phyloP scores from a whole-genome alignment of 371 early-diverging fungal genomes.

The Nosema bombycis region DNA sequence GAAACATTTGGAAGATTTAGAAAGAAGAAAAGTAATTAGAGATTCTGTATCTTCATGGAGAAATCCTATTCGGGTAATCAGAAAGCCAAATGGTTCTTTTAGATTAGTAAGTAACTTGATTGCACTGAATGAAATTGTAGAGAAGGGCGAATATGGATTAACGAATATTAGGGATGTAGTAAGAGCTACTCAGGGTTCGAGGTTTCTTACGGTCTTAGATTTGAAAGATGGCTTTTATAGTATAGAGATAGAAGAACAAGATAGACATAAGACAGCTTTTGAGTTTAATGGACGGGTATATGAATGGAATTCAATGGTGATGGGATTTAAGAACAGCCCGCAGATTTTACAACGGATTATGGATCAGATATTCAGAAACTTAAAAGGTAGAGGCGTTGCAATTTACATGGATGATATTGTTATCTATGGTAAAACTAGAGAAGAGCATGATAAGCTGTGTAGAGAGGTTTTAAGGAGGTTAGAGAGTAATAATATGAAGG shows the following conservation, averaged over 20 bases:
- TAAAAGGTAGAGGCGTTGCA: background rate
- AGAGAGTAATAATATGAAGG: conserved; percentile 8
- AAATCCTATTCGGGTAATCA: conserved; percentile 26
- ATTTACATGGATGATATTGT: conserved; percentile 45
- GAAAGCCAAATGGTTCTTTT: conserved; percentile 56
- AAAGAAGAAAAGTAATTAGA: conserved; percentile 8
- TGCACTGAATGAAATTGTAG: conserved; percentile 25
- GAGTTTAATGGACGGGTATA: conserved; percentile 25
- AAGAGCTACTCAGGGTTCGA: conserved; percentile 17
- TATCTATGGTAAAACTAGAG: conserved; percentile 10
- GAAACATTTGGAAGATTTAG: conserved; percentile 7
- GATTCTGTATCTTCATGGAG: background rate
- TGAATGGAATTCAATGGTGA: conserved; percentile 46
- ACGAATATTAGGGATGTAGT: conserved; percentile 34
- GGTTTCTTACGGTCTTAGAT: conserved; percentile 27
- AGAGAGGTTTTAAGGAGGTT: conserved; percentile 26
- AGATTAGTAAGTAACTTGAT: conserved; percentile 34
- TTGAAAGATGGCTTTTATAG: conserved; percentile 12
- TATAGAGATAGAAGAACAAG: conserved; percentile 23
- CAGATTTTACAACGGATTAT: conserved; percentile 49
- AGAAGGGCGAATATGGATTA: conserved; percentile 23
- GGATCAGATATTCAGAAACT: conserved; percentile 44
- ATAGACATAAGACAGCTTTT: conserved; percentile 19
- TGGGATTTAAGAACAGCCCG: conserved; percentile 49
- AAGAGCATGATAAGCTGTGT: conserved; percentile 34